Evolutionary conservation across 192 early-diverging fungal species (phyloP), one percentile per base, ranked within the genome.

Genomic region (Lobulomyces angularis): DNA sequence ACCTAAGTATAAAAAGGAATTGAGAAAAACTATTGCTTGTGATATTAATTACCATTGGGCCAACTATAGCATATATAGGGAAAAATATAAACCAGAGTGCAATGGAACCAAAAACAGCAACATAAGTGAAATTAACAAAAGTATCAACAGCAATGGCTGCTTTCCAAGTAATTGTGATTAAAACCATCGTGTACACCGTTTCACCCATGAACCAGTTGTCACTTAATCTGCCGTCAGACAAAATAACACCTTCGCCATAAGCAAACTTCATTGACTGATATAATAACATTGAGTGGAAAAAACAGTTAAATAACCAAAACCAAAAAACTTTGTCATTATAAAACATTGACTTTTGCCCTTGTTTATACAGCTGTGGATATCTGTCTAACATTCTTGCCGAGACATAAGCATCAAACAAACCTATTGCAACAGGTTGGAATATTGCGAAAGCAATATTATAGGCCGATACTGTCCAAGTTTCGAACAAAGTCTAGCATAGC

Each of bases 361-460:
- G 55, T 31, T 51, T 60, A 57, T 98, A 98, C 77, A 98, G 77
- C 67, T 98, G 92, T 7, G 94, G 94, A 56, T 98, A 98, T 16
- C 81, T 77, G 56, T 98, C 91, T 19, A 98, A 58, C 69, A 88
- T 88, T 46, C 94, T 74, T 28, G 90, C 84, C 37, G 78, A 83
- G 20, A 91, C 76, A 56, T 79, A 88, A 58, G 93, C 90, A 59
- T 98, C 94, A 67, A 98, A 98, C n/a, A 94, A 80, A 41, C 94
- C 94, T 35, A 98, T 88, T 14, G 80, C 83, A 51, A 96, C 67
- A 1, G 94, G 94, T 28, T 92, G 89, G 62, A 94, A 70, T 27
- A 94, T 80, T 0, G 91, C 89, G 52, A 98, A 93, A 35, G 83
- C 79, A 20, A 98, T 84, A 48, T 90, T 98, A 61, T 89, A 98